Conservation (phyloP, 2,329 filamentous ascomycete genomes). For the Monilinia vaccinii-corymbosi region DNA sequence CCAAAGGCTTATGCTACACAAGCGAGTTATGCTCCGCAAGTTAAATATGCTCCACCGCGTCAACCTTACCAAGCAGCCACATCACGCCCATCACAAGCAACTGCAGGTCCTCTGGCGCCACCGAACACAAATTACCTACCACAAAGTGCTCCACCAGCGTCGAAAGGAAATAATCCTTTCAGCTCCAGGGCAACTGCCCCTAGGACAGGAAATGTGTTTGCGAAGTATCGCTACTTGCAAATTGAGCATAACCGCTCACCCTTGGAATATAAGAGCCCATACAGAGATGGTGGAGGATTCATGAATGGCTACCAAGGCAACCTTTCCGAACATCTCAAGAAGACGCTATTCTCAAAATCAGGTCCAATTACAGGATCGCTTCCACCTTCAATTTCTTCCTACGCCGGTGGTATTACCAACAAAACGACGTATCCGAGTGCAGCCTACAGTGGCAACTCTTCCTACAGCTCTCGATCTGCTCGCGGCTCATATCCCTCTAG, state of each 20-base stretch:
- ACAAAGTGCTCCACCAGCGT: conserved; percentile 8
- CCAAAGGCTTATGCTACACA: background rate
- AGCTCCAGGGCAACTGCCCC: conserved; percentile 15
- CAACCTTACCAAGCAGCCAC: conserved; percentile 4
- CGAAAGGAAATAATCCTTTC: conserved; percentile 23
- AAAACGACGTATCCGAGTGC: background rate
- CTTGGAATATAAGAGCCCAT: conserved; percentile 50
- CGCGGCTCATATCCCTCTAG: background rate
- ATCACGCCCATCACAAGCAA: conserved; percentile 1
- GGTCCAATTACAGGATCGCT: conserved; percentile 6
- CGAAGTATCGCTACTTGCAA: conserved; percentile 44
- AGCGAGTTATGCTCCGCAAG: background rate
- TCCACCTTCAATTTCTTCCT: conserved; percentile 7
- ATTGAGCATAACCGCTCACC: conserved; percentile 50
- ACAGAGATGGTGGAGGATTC: conserved; percentile 46
- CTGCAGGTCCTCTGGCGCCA: conserved; percentile 11
- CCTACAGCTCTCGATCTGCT: background rate
- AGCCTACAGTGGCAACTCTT: background rate
- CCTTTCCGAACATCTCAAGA: conserved; percentile 23
- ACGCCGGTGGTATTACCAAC: background rate
- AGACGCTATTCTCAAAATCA: conserved; percentile 23
- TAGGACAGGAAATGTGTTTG: conserved; percentile 14
- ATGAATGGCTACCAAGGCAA: conserved; percentile 51
- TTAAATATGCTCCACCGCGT: conserved; percentile 1
- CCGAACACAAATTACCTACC: conserved; percentile 16